These are phyloP conservation scores for Noccaea bulbosa DNA, from an alignment of 345 rosid genomes.

Conservation along the genomic window DNA sequence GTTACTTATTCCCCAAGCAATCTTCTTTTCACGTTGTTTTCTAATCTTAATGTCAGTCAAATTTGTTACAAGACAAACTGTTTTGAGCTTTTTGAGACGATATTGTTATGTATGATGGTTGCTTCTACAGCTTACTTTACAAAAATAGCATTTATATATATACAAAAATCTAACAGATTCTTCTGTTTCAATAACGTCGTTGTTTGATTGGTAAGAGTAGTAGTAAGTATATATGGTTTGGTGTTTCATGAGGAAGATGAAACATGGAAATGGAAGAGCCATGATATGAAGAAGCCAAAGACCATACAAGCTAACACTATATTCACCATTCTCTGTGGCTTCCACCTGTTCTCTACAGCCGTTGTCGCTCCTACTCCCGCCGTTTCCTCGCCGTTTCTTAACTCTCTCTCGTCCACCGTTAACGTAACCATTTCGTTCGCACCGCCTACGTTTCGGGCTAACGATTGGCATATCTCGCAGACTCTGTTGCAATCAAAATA, in stretches of 20 bases:
- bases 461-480: constrained; percentile 87
- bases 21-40: constrained; percentile 31
- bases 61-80: constrained; percentile 19
- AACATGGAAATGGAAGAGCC: constrained; percentile 46
- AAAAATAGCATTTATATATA: not conserved
- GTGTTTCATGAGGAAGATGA: constrained; percentile 38
- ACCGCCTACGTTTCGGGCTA: constrained; percentile 71
- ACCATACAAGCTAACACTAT: constrained; percentile 48
- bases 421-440: constrained; percentile 49
- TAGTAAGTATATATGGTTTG: not conserved
- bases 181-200: not conserved
- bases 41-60: not conserved
- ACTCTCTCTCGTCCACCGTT: constrained; percentile 43
- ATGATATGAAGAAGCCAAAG: constrained; percentile 42
- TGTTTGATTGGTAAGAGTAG: constrained; percentile 15
- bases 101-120: not conserved
- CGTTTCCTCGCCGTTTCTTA: constrained; percentile 30
- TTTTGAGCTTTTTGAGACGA: constrained; percentile 1
- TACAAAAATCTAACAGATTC: too few species aligned
- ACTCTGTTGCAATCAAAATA: constrained; percentile 49
- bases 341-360: constrained; percentile 50
- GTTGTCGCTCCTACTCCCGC: not conserved
- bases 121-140: not conserved
- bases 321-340: constrained; percentile 60
- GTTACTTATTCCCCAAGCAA: constrained; percentile 38